phyloP scores from a whole-genome alignment of 139 green algal species.

The Coccomyxa sp. region DNA sequence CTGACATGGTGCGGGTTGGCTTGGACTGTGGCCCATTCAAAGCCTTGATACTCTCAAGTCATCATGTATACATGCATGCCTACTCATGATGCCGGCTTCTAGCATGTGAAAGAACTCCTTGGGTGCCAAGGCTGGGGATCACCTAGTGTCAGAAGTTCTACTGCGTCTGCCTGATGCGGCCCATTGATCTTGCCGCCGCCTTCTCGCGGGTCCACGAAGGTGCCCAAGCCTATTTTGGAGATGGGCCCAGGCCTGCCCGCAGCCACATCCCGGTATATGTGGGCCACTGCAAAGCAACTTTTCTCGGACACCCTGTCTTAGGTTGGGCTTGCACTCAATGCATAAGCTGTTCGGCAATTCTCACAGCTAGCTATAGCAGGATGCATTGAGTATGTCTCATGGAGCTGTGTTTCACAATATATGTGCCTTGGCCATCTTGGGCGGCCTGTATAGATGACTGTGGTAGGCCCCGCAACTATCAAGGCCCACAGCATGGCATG shows the following conservation, averaged over 20 bases:
- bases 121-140: conserved; percentile 19
- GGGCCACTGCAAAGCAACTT: conserved; percentile 26
- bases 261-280: conserved; percentile 44
- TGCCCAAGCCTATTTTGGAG: conserved; percentile 35
- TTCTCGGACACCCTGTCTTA: not conserved
- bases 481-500: too few relatives aligned
- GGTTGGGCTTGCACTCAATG: not conserved
- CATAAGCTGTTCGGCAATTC: not conserved
- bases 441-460: too few relatives aligned
- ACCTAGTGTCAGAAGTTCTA: conserved; percentile 24
- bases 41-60: too few relatives aligned
- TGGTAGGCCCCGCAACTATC: not conserved
- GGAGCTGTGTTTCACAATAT: not conserved
- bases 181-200: conserved; percentile 38
- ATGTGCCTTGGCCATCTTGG: too few relatives aligned
- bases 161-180: conserved; percentile 8
- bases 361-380: not conserved
- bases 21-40: too few relatives aligned
- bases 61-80: too few relatives aligned
- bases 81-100: too few relatives aligned
- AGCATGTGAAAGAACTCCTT: too few relatives aligned
- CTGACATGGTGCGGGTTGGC: too few relatives aligned
- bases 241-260: conserved; percentile 28
- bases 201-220: conserved; percentile 46
- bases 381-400: not conserved